Evolutionary conservation across 805 yeast genomes (phyloP).

Genomic region (Saturnispora zaruensis): DNA sequence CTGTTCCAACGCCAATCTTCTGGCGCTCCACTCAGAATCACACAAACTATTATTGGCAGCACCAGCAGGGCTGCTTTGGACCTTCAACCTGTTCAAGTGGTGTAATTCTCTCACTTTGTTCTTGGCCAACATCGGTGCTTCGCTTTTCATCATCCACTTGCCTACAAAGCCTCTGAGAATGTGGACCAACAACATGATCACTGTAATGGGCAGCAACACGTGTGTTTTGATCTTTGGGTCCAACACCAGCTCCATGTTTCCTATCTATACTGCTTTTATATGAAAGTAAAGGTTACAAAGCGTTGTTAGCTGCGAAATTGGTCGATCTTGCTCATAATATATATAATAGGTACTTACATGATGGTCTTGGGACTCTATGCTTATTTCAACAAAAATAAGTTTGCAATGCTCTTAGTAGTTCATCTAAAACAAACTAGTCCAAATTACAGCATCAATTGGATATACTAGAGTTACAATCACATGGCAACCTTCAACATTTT

Average conservation of each 20-base stretch:
- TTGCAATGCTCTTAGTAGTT: too few species aligned
- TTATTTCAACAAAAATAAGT: too few species aligned
- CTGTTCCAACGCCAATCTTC: slow-evolving; percentile 1
- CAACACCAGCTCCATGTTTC: slow-evolving; percentile 24
- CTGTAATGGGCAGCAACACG: slow-evolving; percentile 84
- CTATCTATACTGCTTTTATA: neutral
- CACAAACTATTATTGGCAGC: slow-evolving; percentile 4
- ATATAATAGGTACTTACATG: too few species aligned
- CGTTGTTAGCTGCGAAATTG: neutral
- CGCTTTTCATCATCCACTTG: slow-evolving; percentile 38
- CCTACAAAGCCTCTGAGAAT: slow-evolving; percentile 64
- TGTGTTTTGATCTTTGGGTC: slow-evolving; percentile 82
- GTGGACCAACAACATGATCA: slow-evolving; percentile 86
- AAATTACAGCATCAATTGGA: too few species aligned
- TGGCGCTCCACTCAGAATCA: slow-evolving; percentile 12
- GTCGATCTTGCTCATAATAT: neutral
- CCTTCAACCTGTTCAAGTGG: slow-evolving; percentile 40
- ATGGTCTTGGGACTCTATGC: too few species aligned
- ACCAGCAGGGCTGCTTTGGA: neutral
- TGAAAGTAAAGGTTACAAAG: neutral
- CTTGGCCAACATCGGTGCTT: slow-evolving; percentile 44
- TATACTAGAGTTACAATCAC: too few species aligned
- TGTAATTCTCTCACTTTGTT: slow-evolving; percentile 54
- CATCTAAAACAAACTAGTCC: too few species aligned
- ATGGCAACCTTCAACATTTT: too few species aligned